phyloP scores from a whole-genome alignment of 768 basidiomycete species.

The Lentinula aciculospora region DNA sequence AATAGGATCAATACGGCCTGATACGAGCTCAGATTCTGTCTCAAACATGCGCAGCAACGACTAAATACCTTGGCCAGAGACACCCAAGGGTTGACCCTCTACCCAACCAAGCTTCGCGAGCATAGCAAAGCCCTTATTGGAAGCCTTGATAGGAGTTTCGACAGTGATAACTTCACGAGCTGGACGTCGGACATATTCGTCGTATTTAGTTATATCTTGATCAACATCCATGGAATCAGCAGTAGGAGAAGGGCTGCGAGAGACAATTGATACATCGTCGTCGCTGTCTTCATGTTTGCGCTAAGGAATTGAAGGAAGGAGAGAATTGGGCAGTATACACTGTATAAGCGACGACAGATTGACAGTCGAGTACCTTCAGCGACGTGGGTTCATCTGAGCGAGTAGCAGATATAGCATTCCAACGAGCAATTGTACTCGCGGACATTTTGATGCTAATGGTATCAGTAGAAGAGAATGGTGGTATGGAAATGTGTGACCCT shows the following conservation, averaged over 20 bases:
- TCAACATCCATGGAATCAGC: conserved; percentile 51
- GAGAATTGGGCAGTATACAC: conserved; percentile 51
- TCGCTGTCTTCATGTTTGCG: conserved; percentile 41
- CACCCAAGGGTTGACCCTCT: conserved; percentile 72
- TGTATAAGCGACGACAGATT: conserved; percentile 36
- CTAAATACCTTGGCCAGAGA: conserved; percentile 65
- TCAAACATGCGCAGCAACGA: conserved; percentile 2
- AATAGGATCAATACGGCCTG: conserved; percentile 79
- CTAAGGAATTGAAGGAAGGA: conserved; percentile 46
- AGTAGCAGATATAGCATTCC: conserved; percentile 63
- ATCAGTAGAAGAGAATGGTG: too few species aligned
- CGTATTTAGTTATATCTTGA: conserved; percentile 49
- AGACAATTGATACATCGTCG: conserved; percentile 66
- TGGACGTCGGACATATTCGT: conserved; percentile 50
- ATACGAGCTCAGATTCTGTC: not conserved
- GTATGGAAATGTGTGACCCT: not conserved
- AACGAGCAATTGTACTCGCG: conserved; percentile 55
- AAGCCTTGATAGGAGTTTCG: conserved; percentile 72
- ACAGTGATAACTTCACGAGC: conserved; percentile 70
- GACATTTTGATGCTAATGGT: conserved; percentile 43
- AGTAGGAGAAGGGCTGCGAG: conserved; percentile 70
- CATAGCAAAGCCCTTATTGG: conserved; percentile 78
- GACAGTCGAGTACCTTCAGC: conserved; percentile 68
- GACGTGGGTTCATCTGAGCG: conserved; percentile 15
- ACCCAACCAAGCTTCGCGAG: conserved; percentile 80